Conservation (phyloP, 345 rosid genomes). For the Psidium guajava region DNA sequence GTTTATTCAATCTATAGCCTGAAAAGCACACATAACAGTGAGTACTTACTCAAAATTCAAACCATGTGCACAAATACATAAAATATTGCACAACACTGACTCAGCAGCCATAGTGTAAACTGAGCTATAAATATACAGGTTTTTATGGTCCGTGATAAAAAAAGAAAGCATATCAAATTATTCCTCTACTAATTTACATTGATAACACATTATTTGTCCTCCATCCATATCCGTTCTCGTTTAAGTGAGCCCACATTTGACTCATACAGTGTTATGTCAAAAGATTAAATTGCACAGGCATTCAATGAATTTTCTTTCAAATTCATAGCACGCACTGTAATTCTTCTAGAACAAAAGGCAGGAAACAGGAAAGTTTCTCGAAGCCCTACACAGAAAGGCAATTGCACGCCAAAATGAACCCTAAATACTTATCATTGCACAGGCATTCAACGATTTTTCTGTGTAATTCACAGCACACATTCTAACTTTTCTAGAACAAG, state of each 20-base stretch:
- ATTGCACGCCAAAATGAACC: neutral
- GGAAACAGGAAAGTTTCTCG: neutral
- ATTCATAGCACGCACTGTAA: neutral
- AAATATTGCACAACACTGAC: neutral
- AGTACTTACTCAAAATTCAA: neutral
- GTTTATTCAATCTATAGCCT: conserved; percentile 14
- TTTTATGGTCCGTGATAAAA: neutral
- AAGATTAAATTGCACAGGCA: neutral
- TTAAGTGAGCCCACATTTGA: neutral
- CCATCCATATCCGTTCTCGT: neutral
- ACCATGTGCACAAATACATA: neutral
- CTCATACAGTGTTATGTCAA: neutral
- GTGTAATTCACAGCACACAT: neutral
- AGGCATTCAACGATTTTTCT: neutral
- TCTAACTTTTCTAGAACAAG: neutral
- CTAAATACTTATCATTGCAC: neutral
- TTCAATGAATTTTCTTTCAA: neutral
- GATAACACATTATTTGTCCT: neutral
- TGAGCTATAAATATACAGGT: neutral
- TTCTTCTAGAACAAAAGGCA: neutral
- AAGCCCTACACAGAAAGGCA: neutral
- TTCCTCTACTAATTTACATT: neutral
- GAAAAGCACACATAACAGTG: conserved; percentile 14
- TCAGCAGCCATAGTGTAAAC: neutral
- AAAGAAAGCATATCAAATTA: neutral